Evolutionary conservation across 257 asterid genomes (phyloP).

Genomic region (Solanum pinnatisectum): DNA sequence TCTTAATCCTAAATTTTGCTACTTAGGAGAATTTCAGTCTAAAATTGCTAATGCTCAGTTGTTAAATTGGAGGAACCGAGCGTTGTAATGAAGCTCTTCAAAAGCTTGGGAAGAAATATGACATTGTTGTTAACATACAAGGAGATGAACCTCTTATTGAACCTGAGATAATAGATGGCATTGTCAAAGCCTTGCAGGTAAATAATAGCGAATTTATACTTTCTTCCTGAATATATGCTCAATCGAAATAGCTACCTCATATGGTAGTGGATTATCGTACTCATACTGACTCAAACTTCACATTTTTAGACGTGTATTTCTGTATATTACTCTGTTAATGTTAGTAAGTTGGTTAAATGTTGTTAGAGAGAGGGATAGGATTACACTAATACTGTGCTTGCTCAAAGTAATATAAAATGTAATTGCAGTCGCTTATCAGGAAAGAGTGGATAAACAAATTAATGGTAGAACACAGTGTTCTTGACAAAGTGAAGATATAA

Average conservation of each 20-base stretch:
- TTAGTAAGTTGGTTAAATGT: background rate
- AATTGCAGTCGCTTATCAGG: background rate
- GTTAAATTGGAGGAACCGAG: slow-evolving; percentile 53
- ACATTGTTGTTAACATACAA: slow-evolving; percentile 81
- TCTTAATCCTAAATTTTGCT: background rate
- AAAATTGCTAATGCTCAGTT: background rate
- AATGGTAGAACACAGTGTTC: background rate
- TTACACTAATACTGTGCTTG: background rate
- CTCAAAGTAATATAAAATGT: background rate
- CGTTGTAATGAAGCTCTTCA: slow-evolving; percentile 78
- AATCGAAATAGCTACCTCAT: background rate
- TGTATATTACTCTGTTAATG: background rate
- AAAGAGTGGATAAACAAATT: background rate
- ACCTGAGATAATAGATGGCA: slow-evolving; percentile 81
- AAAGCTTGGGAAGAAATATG: slow-evolving; percentile 59
- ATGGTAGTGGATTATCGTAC: background rate
- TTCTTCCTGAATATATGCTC: background rate
- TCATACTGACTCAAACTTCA: too few relatives aligned
- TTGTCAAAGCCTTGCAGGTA: slow-evolving; percentile 79
- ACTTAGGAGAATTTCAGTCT: background rate
- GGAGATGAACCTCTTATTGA: slow-evolving; percentile 97
- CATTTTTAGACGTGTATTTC: background rate
- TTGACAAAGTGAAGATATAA: background rate
- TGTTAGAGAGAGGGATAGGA: background rate
- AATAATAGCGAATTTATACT: background rate